These are phyloP conservation scores for Kazachstania bromeliacearum DNA, from an alignment of 805 yeast genomes.

Conservation along the genomic window DNA sequence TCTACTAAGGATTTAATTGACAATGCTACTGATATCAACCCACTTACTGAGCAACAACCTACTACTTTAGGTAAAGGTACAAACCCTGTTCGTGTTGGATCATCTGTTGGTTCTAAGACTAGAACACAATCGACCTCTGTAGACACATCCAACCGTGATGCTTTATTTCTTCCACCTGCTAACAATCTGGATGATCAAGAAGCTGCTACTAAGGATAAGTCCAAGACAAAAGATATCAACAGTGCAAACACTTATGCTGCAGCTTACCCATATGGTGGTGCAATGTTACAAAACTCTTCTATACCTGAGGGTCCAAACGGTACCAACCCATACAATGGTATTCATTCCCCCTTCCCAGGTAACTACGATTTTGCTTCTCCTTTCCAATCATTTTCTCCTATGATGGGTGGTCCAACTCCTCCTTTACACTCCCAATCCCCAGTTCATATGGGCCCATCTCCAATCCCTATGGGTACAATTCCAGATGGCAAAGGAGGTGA, in stretches of 20 bases:
- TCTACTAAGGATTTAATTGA: slow-evolving; percentile 18
- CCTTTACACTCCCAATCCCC: slow-evolving; percentile 18
- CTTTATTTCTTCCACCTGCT: slow-evolving; percentile 7
- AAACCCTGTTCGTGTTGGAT: slow-evolving; percentile 5
- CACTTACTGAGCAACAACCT: neutral
- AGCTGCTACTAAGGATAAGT: slow-evolving; percentile 9
- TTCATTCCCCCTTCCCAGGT: slow-evolving; percentile 27
- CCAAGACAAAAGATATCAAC: slow-evolving; percentile 6
- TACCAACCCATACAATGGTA: slow-evolving; percentile 15
- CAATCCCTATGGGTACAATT: slow-evolving; percentile 9
- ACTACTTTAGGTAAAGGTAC: slow-evolving; percentile 1
- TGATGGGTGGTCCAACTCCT: slow-evolving; percentile 19
- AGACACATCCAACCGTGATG: slow-evolving; percentile 14
- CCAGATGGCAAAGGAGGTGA: slow-evolving; percentile 1
- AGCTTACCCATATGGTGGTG: slow-evolving; percentile 28
- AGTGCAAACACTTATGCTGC: slow-evolving; percentile 21
- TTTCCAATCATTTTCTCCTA: slow-evolving; percentile 28
- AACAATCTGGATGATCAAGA: neutral
- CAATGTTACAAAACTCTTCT: slow-evolving; percentile 25
- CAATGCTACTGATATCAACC: slow-evolving; percentile 1
- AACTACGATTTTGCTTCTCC: slow-evolving; percentile 27
- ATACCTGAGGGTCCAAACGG: slow-evolving; percentile 20
- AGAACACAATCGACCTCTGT: slow-evolving; percentile 27
- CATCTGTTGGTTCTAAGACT: slow-evolving; percentile 9
- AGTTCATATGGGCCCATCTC: slow-evolving; percentile 12